phyloP scores from a whole-genome alignment of 352 stramenopile species.

The Thraustochytrium striatum region DNA sequence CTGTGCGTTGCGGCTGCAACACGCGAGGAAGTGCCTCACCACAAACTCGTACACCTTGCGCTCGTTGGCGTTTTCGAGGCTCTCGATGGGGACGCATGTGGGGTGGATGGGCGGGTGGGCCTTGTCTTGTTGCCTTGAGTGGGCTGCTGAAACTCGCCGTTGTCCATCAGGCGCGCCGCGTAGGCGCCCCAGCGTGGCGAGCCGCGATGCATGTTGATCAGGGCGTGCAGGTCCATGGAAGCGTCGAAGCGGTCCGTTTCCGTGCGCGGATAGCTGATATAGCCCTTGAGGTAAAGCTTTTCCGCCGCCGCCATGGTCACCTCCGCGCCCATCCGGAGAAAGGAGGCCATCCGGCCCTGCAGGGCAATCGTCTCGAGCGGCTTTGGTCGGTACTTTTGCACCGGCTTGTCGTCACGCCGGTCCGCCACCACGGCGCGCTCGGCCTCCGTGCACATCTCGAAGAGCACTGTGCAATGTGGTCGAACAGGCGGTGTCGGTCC shows the following conservation, averaged over 20 bases:
- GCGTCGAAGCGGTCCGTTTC: slow-evolving; percentile 98
- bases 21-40: slow-evolving; percentile 95
- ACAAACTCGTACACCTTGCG: slow-evolving; percentile 95
- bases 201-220: slow-evolving; percentile 69
- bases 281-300: slow-evolving; percentile 93
- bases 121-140: slow-evolving; percentile 88
- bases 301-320: slow-evolving; percentile 92
- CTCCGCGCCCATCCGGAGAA: slow-evolving; percentile 90
- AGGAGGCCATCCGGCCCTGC: slow-evolving; percentile 91
- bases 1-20: slow-evolving; percentile 54
- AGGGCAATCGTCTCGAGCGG: slow-evolving; percentile 97
- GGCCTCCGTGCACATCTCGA: slow-evolving; percentile 70
- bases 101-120: slow-evolving; percentile 98
- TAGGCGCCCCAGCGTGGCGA: slow-evolving; percentile 72
- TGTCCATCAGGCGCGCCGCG: slow-evolving; percentile 63
- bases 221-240: slow-evolving; percentile 75
- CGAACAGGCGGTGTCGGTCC: slow-evolving; percentile 89
- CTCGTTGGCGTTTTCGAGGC: slow-evolving; percentile 67
- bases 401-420: slow-evolving; percentile 50
- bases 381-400: slow-evolving; percentile 89
- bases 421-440: slow-evolving; percentile 56
- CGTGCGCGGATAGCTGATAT: slow-evolving; percentile 97
- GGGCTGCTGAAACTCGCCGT: slow-evolving; percentile 71
- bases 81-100: slow-evolving; percentile 71
- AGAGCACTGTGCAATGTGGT: slow-evolving; percentile 87